Conservation (phyloP, 371 early-diverging fungal species). For the Catenaria anguillulae region DNA sequence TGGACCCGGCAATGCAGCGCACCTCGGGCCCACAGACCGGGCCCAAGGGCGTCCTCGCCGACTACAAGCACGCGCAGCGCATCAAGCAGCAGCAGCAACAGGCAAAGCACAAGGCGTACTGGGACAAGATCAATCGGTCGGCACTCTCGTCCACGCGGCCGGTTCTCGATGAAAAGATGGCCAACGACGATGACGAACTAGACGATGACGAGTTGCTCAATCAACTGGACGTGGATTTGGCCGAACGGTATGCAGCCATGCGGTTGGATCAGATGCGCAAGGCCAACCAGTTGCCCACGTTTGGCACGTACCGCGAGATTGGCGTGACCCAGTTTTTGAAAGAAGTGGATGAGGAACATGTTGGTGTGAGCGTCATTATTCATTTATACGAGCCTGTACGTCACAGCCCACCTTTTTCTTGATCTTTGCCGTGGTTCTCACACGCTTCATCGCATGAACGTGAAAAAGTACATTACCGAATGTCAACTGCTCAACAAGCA, state of each 20-base stretch:
- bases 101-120: not conserved
- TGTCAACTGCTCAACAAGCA: conserved; percentile 3
- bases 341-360: conserved; percentile 1
- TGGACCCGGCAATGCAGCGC: not conserved
- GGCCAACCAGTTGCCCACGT: not conserved
- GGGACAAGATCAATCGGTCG: not conserved
- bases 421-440: not conserved
- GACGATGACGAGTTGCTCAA: not conserved
- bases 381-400: conserved; percentile 8
- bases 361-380: not conserved
- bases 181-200: not conserved
- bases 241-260: not conserved
- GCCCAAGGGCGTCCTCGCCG: conserved; percentile 9
- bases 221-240: not conserved
- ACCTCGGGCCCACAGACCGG: conserved; percentile 8
- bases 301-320: conserved; percentile 8
- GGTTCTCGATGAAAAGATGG: too few relatives aligned
- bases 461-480: not conserved
- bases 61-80: conserved; percentile 6
- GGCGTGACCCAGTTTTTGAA: conserved; percentile 6
- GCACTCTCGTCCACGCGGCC: too few relatives aligned
- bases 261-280: not conserved
- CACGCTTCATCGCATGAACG: not conserved
- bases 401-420: too few relatives aligned
- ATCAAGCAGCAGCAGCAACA: not conserved